Evolutionary conservation across 106 monocot species (phyloP), one percentile per base, ranked within the genome.

Genomic region (Cymbidium sinense): DNA sequence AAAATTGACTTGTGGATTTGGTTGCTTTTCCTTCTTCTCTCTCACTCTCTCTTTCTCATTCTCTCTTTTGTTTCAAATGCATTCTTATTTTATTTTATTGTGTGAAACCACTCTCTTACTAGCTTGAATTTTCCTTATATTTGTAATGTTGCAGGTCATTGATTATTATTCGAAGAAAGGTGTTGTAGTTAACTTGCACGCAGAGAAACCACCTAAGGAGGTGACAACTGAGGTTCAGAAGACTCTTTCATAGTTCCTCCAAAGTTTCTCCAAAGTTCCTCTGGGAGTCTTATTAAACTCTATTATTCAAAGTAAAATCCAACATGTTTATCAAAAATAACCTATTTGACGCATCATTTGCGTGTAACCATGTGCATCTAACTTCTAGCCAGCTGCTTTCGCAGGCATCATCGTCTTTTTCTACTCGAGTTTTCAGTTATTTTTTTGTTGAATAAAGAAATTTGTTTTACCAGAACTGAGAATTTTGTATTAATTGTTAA

Each of bases 151-250:
- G 43, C 64, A 85, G 80, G 84, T 85, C 23, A 80, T 80, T 64
- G 80, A 73, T 77, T 85, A 85, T 64, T 85, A 85, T 35, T 17
- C 70, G 27, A 85, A 73, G 61, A 85, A 85, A 41, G 81, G 77
- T 20, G 34, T 50, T 5, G 72, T 85, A 73, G 80, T 77, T 18
- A 23, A 81, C 8, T 76, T 85, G 36, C 80, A 80, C 43, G 84
- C 84, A 30, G 77, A 85, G 52, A 85, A 85, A 47, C 80, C 80
- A 34, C 80, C 84, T 0, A 81, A 80, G 17, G 80, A 85, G 23
- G 84, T 85, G n/a, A 81, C 84, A 62, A 33, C 23, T 11, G 80
- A 85, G 71, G 75, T 85, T 70, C 76, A 81, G 64, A 85, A 85
- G 64, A 41, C 80, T 37, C 84, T 85, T 73, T 77, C 61, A 58